Base-by-base conservation (phyloP, 495 filamentous ascomycete genomes). In the Rusavskia elegans region DNA sequence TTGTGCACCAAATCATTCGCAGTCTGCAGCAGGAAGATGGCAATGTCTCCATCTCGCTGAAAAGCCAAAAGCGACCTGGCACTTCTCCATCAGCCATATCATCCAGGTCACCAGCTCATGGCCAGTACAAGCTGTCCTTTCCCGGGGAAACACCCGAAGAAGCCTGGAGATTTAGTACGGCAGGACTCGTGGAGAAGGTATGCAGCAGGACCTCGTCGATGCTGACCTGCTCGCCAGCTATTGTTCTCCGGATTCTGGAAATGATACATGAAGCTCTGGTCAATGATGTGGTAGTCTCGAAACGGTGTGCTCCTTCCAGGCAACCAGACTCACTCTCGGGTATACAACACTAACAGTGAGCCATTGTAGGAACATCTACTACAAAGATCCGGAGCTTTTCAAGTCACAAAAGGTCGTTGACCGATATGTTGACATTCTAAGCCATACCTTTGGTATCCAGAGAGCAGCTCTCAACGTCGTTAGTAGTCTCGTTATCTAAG, bases 321-420 rank as follows among this genome's bases (percentile, higher is more conserved):
- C 9, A 23, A 14, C 19, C 11, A 21, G 6, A 1, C n/a, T 44
- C 23, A 10, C 11, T 6, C 14, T 42, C n/a, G 1, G 19, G 3
- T 14, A 9, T 41, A 8, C 4, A 2, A 21, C 53, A 25, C n/a
- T 51, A 30, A 40, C 19, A 41, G n/a, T 20, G 32, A 8, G 32
- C 39, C 17, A 37, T 53, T 27, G 5, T 51, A 94, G 92, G 59
- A 88, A 92, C 54, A 85, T 98, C 14, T 98, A 86, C 65, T 98
- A 98, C 63, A 82, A 84, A 51, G 78, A 95, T 57, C 81, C 85
- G 0, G 75, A 78, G 39, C 74, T 92, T 1, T 98, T 96, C 64
- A 73, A 73, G 38, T 83, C 72, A 25, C 93, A 97, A 59, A 58
- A 59, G 16, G 74, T 81, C 5, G 87, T 97, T 0, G 81, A 97